These are phyloP conservation scores for Phytophthora colocasiae DNA, from an alignment of 352 stramenopile genomes.

Conservation along the genomic window DNA sequence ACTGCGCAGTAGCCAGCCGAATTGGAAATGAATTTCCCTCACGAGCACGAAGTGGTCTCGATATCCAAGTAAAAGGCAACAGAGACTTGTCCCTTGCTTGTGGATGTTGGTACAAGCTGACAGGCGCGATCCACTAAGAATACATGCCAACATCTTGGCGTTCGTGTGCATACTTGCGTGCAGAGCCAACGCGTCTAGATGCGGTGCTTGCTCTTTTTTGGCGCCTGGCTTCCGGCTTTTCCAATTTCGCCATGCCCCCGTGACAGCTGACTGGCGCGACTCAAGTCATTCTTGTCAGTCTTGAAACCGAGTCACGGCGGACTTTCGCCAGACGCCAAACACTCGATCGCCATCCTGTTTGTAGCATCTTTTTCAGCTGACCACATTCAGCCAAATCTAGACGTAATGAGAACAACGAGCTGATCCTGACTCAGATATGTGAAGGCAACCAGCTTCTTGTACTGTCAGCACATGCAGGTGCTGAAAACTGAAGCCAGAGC, in stretches of 20 bases:
- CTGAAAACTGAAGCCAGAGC: background rate
- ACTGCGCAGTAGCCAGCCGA: conserved; percentile 26
- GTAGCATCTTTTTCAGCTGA: conserved; percentile 30
- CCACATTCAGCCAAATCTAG: conserved; percentile 19
- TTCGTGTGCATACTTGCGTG: conserved; percentile 25
- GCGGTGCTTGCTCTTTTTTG: conserved; percentile 20
- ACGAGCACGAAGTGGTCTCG: conserved; percentile 14
- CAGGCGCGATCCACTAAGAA: conserved; percentile 30
- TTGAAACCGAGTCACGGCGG: conserved; percentile 7
- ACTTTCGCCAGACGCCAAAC: conserved; percentile 23
- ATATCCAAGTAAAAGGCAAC: conserved; percentile 8
- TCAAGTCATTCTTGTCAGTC: conserved; percentile 6
- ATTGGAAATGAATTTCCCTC: conserved; percentile 37
- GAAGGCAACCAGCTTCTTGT: no score
- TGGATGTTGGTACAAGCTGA: conserved; percentile 5
- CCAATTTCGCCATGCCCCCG: conserved; percentile 2
- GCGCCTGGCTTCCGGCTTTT: conserved; percentile 22
- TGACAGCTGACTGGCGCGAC: conserved; percentile 10
- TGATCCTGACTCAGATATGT: conserved; percentile 23
- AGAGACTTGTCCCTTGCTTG: conserved; percentile 15
- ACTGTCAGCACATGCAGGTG: no score
- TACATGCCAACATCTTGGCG: conserved; percentile 20
- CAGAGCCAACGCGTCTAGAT: conserved; percentile 27
- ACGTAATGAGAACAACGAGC: conserved; percentile 19
- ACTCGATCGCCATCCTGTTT: conserved; percentile 15